phyloP scores from a whole-genome alignment of 352 stramenopile species.

The Aphanomyces euteiches region DNA sequence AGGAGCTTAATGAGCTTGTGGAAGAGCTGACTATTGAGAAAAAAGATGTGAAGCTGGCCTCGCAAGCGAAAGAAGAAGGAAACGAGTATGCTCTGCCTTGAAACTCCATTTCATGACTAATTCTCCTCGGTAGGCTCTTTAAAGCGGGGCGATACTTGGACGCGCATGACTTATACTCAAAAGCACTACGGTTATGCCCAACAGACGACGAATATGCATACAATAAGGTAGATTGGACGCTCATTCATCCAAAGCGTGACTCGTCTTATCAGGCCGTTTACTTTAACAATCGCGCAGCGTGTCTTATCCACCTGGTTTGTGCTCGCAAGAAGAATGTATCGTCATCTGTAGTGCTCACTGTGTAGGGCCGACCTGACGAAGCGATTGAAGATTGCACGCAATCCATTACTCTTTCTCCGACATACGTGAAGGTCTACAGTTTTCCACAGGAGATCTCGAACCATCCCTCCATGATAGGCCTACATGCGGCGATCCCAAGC shows the following conservation, averaged over 20 bases:
- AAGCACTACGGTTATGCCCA: slow-evolving; percentile 72
- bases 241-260: not conserved
- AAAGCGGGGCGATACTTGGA: slow-evolving; percentile 62
- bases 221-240: slow-evolving; percentile 46
- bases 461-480: slow-evolving; percentile 39
- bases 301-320: slow-evolving; percentile 56
- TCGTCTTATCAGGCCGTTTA: slow-evolving; percentile 56
- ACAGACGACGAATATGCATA: slow-evolving; percentile 72
- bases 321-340: not conserved
- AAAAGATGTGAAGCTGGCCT: slow-evolving; percentile 61
- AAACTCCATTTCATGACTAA: slow-evolving; percentile 18
- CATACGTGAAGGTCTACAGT: slow-evolving; percentile 90
- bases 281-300: slow-evolving; percentile 81
- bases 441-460: not conserved
- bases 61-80: slow-evolving; percentile 73
- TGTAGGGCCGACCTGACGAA: slow-evolving; percentile 68
- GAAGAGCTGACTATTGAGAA: slow-evolving; percentile 25
- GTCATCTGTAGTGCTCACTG: not conserved
- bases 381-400: slow-evolving; percentile 93
- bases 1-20: slow-evolving; percentile 21
- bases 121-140: slow-evolving; percentile 51
- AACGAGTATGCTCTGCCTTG: slow-evolving; percentile 53
- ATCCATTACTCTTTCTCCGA: slow-evolving; percentile 91
- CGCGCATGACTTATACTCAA: slow-evolving; percentile 83
- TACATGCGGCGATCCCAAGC: slow-evolving; percentile 90